Conservation (phyloP, 129 eudicot genomes). For the Sambucus nigra region DNA sequence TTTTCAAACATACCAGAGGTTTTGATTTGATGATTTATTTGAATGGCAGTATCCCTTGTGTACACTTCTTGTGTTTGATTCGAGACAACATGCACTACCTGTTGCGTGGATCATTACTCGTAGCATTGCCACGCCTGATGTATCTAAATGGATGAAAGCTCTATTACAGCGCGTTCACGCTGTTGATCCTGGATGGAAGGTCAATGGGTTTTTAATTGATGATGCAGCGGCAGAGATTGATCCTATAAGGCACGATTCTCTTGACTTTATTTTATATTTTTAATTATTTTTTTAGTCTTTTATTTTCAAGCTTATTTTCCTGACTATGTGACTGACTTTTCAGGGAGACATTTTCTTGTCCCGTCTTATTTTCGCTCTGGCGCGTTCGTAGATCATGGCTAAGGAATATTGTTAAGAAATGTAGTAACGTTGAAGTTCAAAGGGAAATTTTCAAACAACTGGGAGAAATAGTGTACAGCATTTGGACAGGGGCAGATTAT, state of each 20-base stretch:
- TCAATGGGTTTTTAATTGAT: constrained; percentile 74
- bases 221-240: constrained; percentile 87
- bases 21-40: constrained; percentile 15
- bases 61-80: constrained; percentile 92
- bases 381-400: constrained; percentile 96
- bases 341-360: constrained; percentile 87
- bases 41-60: constrained; percentile 82
- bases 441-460: constrained; percentile 78
- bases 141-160: constrained; percentile 87
- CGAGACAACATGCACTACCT: constrained; percentile 95
- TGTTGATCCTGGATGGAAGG: constrained; percentile 79
- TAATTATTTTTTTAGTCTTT: too few relatives aligned
- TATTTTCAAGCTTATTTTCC: not conserved
- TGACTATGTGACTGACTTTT: constrained; percentile 7
- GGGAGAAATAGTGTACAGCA: constrained; percentile 60
- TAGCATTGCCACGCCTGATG: constrained; percentile 74
- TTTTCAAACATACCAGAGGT: not conserved
- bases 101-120: constrained; percentile 95
- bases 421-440: constrained; percentile 62
- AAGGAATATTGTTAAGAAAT: constrained; percentile 62
- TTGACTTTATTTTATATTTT: not conserved
- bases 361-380: constrained; percentile 82
- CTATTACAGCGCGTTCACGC: constrained; percentile 57
- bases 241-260: constrained; percentile 62
- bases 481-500: constrained; percentile 56